A percentile compares a stretch with the other conserved stretches of the same genome.
These are phyloP conservation scores for Colletotrichum gigasporum DNA, from an alignment of 2,329 filamentous ascomycete species.

Conservation along the genomic window DNA sequence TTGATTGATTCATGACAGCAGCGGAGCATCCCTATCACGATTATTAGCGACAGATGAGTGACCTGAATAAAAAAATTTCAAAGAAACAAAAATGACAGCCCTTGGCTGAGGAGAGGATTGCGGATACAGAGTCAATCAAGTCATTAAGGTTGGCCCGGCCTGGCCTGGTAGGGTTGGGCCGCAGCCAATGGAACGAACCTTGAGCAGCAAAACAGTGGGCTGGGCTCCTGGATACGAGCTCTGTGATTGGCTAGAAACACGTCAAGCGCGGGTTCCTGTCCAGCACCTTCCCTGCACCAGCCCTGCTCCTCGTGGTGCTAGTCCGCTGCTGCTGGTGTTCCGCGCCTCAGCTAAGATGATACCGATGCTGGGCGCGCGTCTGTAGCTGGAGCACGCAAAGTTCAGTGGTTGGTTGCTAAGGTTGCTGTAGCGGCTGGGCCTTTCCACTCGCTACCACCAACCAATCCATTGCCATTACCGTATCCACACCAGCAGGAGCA, in stretches of 20 bases:
- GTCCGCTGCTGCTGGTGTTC: background rate
- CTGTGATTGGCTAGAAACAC: slow-evolving; percentile 10
- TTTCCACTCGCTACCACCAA: background rate
- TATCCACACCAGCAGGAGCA: no score
- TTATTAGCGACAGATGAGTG: background rate
- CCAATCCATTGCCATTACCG: no score
- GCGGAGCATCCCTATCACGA: no score
- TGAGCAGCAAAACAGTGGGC: slow-evolving; percentile 1
- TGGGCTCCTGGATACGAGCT: background rate
- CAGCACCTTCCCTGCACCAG: slow-evolving; percentile 15
- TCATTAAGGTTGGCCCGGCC: slow-evolving; percentile 8
- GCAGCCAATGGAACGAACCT: slow-evolving; percentile 10
- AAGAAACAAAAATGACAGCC: background rate
- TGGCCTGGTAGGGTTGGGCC: background rate
- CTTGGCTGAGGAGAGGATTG: background rate
- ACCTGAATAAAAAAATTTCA: background rate
- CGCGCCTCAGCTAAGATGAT: background rate
- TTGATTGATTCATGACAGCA: no score
- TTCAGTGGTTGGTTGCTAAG: background rate
- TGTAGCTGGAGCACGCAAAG: background rate
- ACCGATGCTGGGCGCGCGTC: slow-evolving; percentile 22
- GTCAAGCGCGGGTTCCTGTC: background rate
- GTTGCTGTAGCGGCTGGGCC: background rate
- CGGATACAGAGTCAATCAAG: background rate
- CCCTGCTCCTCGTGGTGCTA: background rate